Conservation (phyloP, 2,329 filamentous ascomycete genomes). For the Botrytis paeoniae region DNA sequence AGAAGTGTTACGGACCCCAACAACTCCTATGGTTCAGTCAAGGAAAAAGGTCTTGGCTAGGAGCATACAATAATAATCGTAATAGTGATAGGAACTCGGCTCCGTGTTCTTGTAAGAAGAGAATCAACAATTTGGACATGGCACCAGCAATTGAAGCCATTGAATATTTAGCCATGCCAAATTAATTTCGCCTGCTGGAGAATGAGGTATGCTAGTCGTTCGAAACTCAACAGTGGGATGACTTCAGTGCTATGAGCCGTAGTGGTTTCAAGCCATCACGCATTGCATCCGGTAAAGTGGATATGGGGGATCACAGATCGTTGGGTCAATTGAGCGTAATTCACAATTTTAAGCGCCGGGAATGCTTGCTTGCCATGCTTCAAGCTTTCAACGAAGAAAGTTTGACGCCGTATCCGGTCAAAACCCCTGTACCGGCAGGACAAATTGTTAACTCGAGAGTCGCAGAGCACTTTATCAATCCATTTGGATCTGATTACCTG, state of each 20-base stretch:
- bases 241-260: not conserved
- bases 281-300: not conserved
- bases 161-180: not conserved
- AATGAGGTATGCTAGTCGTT: not conserved
- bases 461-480: not conserved
- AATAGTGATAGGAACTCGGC: not conserved
- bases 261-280: not conserved
- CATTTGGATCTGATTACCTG: not conserved
- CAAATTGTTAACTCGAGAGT: not conserved
- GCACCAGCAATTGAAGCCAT: not conserved
- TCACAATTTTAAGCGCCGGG: not conserved
- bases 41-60: not conserved
- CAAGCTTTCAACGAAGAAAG: not conserved
- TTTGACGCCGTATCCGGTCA: not conserved
- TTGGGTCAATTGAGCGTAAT: not conserved
- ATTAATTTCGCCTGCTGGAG: not conserved
- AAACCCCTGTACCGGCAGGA: constrained; percentile 3
- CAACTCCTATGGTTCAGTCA: not conserved
- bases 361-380: constrained; percentile 3
- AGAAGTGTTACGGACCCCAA: not conserved
- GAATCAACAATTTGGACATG: too few relatives aligned
- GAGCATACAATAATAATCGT: not conserved
- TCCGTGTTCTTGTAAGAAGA: not conserved
- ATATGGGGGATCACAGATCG: not conserved
- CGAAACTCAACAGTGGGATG: not conserved